Percentiles rank a stretch among this genome's conserved stretches.
Evolutionary conservation across 805 yeast species (phyloP).

Genomic region (Dipodascopsis uninucleata): DNA sequence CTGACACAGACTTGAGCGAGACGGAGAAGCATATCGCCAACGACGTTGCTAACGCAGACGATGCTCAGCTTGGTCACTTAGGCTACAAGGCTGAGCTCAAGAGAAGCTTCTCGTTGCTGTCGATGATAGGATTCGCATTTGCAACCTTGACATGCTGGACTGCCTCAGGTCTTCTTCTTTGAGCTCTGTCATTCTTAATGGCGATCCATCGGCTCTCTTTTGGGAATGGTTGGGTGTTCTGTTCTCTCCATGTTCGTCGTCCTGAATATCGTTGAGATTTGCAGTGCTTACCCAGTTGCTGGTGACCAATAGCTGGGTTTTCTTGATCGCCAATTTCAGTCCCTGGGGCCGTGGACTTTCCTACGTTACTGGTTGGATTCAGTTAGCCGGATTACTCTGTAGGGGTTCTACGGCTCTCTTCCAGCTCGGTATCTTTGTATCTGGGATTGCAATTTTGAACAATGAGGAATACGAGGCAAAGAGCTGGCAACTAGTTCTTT

Average conservation of each 20-base stretch:
- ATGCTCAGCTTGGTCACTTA: slow-evolving; percentile 18
- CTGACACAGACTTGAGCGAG: too few species aligned
- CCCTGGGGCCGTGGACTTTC: slow-evolving; percentile 27
- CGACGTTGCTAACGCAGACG: too few species aligned
- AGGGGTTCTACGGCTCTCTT: slow-evolving; percentile 33
- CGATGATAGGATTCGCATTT: slow-evolving; percentile 49
- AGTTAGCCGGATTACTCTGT: slow-evolving; percentile 31
- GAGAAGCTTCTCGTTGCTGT: slow-evolving; percentile 56
- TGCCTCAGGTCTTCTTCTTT: slow-evolving; percentile 62
- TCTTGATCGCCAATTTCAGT: slow-evolving; percentile 18
- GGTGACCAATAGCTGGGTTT: slow-evolving; percentile 68
- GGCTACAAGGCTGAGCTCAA: slow-evolving; percentile 47
- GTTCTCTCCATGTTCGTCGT: slow-evolving; percentile 55
- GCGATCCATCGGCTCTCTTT: slow-evolving; percentile 61
- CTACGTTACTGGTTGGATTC: slow-evolving; percentile 29
- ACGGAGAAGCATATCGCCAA: too few species aligned
- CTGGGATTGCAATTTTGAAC: slow-evolving; percentile 25
- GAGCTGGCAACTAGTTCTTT: slow-evolving; percentile 27
- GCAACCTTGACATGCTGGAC: slow-evolving; percentile 63
- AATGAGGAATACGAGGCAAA: slow-evolving; percentile 20
- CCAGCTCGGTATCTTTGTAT: slow-evolving; percentile 28
- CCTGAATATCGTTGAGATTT: slow-evolving; percentile 59
- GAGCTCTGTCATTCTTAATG: slow-evolving; percentile 55
- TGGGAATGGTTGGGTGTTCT: slow-evolving; percentile 61
- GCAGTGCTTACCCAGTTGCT: slow-evolving; percentile 63